phyloP scores from a whole-genome alignment of 2,329 filamentous ascomycete genomes.

The Macroventuria anomochaeta region DNA sequence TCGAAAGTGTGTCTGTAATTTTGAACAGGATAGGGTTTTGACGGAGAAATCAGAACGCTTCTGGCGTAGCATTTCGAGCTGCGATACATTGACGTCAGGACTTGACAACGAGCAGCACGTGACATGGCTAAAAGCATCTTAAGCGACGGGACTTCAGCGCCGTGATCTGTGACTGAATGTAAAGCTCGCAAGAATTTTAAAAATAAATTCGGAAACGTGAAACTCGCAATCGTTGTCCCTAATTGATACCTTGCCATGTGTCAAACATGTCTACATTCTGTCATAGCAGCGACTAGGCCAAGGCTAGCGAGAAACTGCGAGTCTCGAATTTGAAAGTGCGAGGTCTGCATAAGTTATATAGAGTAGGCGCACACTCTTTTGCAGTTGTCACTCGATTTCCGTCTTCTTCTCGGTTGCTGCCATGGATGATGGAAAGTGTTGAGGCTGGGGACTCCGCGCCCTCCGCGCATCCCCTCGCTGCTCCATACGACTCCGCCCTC shows the following conservation, averaged over 20 bases:
- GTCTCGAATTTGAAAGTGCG: neutral
- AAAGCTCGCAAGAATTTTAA: neutral
- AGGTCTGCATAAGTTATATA: constrained; percentile 2
- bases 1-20: neutral
- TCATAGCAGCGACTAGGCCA: too few species aligned
- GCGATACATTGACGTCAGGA: constrained; percentile 7
- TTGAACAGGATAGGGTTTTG: neutral
- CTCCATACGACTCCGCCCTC: constrained; percentile 14
- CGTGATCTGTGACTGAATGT: neutral
- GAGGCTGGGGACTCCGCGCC: constrained; percentile 17
- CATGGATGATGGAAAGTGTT: constrained; percentile 13
- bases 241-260: neutral
- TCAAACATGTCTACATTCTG: neutral
- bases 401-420: neutral
- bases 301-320: constrained; percentile 7
- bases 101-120: neutral
- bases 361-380: neutral
- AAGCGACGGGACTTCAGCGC: too few species aligned
- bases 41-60: neutral
- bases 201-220: neutral
- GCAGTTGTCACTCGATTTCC: neutral
- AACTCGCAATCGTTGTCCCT: neutral
- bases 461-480: constrained; percentile 1
- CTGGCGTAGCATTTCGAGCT: neutral
- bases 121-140: constrained; percentile 2